Base-by-base conservation (phyloP, 2,329 filamentous ascomycete genomes). In the Sporothrix euskadiensis region DNA sequence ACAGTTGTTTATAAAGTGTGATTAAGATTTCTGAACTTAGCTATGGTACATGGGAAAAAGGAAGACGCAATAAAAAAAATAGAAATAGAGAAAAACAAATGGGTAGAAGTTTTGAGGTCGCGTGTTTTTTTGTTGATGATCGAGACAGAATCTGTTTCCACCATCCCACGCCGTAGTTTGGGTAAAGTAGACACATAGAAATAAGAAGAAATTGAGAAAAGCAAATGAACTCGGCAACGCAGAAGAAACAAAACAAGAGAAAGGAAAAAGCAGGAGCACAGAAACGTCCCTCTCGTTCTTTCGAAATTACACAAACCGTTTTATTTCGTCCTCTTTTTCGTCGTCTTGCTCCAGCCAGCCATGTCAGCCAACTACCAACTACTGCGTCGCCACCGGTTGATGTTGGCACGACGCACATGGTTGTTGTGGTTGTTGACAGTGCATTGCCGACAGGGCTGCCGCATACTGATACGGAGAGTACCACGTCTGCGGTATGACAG, bases 21-120 rank as follows among this genome's bases (percentile, higher is more conserved):
- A 71, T 71, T 71, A 71, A 63, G 63, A 59, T 59, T 57, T 54
- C 57, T 41, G 69, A 71, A 65, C 57, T 71, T 69, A 73, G 71
- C 71, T 75, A 75, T 75, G 74, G 56, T 75, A 75, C 73, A 73
- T 74, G 66, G 30, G 26, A 26, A 68, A 57, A 32, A 35, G 35
- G 59, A 44, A 69, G 26, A 68, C 63, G 16, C 44, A 22, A 59
- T 35, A 32, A 49, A 70, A n/a, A 54, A 44, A 66, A 63, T 12
- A 52, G 69, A 47, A 35, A 39, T 65, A 66, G 9, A 71, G 26
- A 57, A 41, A 57, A 30, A 30, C 14, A 70, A 70, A 49, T 35
- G 49, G 52, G 49, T 56, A 32, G 5, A 32, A 63, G 61, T 66
- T 66, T 44, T 47, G n/a, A 22, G 14, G 22, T 8, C 22, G 61